Evolutionary conservation across 2,329 filamentous ascomycete species (phyloP).

Genomic region (Nothophoma quercina): DNA sequence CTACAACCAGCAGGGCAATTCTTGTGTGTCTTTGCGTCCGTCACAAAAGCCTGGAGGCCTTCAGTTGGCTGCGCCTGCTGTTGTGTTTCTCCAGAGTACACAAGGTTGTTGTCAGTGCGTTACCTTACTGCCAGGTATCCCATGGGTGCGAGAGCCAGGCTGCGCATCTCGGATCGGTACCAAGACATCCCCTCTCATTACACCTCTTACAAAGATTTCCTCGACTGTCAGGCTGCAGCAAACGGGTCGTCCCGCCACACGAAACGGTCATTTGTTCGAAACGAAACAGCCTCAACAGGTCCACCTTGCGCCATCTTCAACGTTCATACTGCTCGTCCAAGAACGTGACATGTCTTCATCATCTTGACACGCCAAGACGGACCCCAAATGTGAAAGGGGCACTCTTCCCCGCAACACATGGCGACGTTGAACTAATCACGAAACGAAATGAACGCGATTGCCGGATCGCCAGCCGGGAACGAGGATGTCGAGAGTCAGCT

Average conservation of each 20-base stretch:
- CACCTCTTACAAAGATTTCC: slow-evolving; percentile 14
- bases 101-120: no score
- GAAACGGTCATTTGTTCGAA: slow-evolving; percentile 27
- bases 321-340: slow-evolving; percentile 2
- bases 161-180: slow-evolving; percentile 22
- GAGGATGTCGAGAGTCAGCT: not conserved
- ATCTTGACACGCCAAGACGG: slow-evolving; percentile 12
- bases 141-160: no score
- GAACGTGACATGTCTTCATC: not conserved
- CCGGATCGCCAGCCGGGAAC: slow-evolving; percentile 5
- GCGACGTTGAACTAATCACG: not conserved
- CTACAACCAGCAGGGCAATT: no score
- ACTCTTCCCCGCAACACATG: slow-evolving; percentile 3
- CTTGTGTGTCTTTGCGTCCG: no score
- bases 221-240: slow-evolving; percentile 16
- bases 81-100: no score
- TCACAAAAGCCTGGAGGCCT: no score
- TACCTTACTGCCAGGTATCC: no score
- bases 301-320: slow-evolving; percentile 7
- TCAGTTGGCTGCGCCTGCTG: no score
- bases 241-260: slow-evolving; percentile 23
- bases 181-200: slow-evolving; percentile 30
- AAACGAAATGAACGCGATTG: slow-evolving; percentile 12
- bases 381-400: slow-evolving; percentile 1
- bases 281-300: slow-evolving; percentile 23